Base-by-base conservation (phyloP, 1,139 yeast genomes). In the Entelexis paramagnoliae region DNA sequence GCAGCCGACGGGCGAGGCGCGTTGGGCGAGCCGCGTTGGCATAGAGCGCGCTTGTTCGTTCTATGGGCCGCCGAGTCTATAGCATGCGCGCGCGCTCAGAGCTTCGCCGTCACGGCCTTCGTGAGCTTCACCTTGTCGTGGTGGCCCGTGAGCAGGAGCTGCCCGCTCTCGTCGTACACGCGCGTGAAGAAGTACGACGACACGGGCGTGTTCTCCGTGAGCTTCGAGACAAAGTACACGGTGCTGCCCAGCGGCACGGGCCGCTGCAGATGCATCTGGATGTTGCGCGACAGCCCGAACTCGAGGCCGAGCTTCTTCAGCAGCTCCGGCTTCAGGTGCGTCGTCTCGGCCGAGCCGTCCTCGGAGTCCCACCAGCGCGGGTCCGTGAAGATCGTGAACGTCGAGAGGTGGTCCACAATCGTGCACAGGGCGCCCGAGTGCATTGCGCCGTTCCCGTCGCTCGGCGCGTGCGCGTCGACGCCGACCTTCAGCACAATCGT, bases 391-490 rank as follows among this genome's bases (percentile, higher is more conserved):
- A 49, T 53, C 41, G 51, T 53, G 45, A 58, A 56, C 28, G 66
- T 60, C 6, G 67, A 62, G 20, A 60, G 49, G 45, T 57, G 56
- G 55, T 66, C 69, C 29, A 44, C 38, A 54, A 43, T 50, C 39
- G 51, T 50, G 32, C 63, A 62, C 20, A 62, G 55, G 40, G 64
- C 63, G 1, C 69, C 69, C 22, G 67, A 63, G 52, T 66, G 68
- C 39, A 63, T 59, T n/a, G 58, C 55, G 20, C 52, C 57, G 2
- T 42, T 14, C n/a, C 33, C 42, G 35, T 55, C 48, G 14, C 44
- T 28, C 10, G 54, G 30, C 13, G 32, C 42, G 6, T 13, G 16
- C 42, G 39, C 24, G n/a, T 51, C 47, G 11, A 8, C 16, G 14
- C 4, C n/a, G 5, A 55, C 19, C 41, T 49, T 40, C 14, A 49